Evolutionary conservation across 768 basidiomycete species (phyloP).

Genomic region (Kwoniella bestiolae): DNA sequence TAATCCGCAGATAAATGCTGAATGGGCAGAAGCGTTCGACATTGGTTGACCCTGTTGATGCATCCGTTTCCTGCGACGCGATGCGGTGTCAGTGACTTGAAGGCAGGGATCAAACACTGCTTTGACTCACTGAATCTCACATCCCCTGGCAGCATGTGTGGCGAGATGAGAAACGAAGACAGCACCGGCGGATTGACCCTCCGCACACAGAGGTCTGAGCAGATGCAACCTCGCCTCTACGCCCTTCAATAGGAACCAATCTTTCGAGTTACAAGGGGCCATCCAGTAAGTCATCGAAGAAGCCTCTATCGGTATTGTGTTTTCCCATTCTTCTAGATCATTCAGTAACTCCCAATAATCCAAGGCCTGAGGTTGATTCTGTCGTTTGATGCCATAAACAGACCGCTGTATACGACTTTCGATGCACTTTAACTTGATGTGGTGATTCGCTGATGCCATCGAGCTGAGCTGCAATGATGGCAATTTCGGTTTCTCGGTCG

Average conservation of each 20-base stretch:
- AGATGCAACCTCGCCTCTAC: constrained; percentile 30
- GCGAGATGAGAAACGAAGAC: constrained; percentile 23
- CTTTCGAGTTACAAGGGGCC: constrained; percentile 17
- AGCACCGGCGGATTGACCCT: not conserved
- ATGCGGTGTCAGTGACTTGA: not conserved
- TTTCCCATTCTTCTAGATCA: constrained; percentile 18
- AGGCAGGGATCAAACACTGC: not conserved
- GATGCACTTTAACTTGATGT: constrained; percentile 30
- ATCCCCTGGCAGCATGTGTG: constrained; percentile 23
- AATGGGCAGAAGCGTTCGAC: constrained; percentile 27
- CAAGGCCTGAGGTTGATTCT: not conserved
- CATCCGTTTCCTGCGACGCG: constrained; percentile 22
- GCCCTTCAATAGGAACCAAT: constrained; percentile 27
- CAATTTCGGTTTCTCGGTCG: not conserved
- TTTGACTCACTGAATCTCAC: constrained; percentile 32
- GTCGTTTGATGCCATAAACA: constrained; percentile 20
- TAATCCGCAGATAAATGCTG: constrained; percentile 32
- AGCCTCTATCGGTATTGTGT: constrained; percentile 14
- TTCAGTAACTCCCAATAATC: constrained; percentile 21
- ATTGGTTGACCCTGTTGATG: constrained; percentile 25
- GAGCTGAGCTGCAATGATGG: constrained; percentile 9
- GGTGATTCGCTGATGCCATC: constrained; percentile 28
- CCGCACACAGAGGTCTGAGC: constrained; percentile 24
- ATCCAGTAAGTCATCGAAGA: constrained; percentile 2
- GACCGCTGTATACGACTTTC: constrained; percentile 30